These are phyloP conservation scores for Sporothrix dimorphospora DNA, from an alignment of 2,329 filamentous ascomycete species.

Conservation along the genomic window DNA sequence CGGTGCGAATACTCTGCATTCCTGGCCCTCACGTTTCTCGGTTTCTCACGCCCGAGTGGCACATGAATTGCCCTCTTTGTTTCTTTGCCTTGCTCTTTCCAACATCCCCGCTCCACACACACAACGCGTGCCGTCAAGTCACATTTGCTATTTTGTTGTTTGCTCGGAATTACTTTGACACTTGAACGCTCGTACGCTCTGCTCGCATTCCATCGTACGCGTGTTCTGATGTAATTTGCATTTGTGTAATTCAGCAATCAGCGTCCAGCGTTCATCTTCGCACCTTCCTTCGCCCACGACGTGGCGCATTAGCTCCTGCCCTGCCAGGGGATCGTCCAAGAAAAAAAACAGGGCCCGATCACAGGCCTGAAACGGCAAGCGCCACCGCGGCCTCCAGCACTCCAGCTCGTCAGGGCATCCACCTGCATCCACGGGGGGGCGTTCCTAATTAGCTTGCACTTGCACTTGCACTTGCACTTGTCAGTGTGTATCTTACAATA, in stretches of 20 bases:
- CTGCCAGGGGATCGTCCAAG: background rate
- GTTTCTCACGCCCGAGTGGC: background rate
- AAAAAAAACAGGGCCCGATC: background rate
- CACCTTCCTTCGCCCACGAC: conserved; percentile 3
- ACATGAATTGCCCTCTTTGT: background rate
- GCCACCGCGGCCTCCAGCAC: conserved; percentile 22
- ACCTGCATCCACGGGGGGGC: background rate
- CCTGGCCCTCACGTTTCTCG: background rate
- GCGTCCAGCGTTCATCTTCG: background rate
- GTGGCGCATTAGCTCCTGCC: conserved; percentile 3
- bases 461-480: conserved; percentile 8
- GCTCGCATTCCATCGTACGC: conserved; percentile 6
- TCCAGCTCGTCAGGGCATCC: conserved; percentile 9
- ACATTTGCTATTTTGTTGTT: background rate
- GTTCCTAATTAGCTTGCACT: background rate
- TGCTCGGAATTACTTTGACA: background rate
- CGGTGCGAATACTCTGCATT: background rate
- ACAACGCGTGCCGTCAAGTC: background rate
- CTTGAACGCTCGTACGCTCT: too few species aligned
- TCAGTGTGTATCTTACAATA: background rate
- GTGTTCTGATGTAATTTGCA: conserved; percentile 1
- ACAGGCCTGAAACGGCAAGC: conserved; percentile 26
- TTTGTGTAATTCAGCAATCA: background rate
- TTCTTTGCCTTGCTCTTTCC: background rate
- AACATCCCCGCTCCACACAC: conserved; percentile 18